phyloP scores from a whole-genome alignment of 176 grass and related monocot species.

The Aegilops longissima region DNA sequence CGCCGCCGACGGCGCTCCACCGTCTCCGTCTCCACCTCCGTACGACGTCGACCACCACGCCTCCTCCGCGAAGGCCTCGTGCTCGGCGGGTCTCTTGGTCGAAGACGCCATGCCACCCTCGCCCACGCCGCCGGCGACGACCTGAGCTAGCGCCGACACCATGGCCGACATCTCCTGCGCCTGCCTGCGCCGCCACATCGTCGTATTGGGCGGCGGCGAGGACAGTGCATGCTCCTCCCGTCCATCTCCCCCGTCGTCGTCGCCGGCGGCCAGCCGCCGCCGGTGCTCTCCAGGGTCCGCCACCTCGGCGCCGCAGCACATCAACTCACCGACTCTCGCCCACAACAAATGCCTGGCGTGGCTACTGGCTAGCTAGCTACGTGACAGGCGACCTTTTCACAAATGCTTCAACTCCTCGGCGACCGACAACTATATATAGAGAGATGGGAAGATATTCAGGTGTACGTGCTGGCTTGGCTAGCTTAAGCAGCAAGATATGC shows the following conservation, averaged over 20 bases:
- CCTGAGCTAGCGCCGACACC: constrained; percentile 62
- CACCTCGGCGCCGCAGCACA: constrained; percentile 56
- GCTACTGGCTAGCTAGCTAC: neutral
- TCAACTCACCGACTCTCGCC: neutral
- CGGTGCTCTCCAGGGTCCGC: constrained; percentile 38
- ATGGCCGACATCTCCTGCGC: constrained; percentile 71
- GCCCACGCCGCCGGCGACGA: constrained; percentile 48
- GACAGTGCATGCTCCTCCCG: neutral
- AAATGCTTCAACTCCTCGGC: neutral
- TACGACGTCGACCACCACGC: constrained; percentile 29
- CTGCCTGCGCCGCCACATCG: constrained; percentile 44
- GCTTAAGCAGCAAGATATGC: neutral
- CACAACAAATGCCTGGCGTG: neutral
- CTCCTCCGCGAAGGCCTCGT: constrained; percentile 19
- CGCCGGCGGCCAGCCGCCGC: neutral
- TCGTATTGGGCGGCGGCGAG: neutral
- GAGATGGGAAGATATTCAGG: neutral
- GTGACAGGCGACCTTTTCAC: constrained; percentile 9
- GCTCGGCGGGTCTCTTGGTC: constrained; percentile 27
- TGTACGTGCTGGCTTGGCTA: neutral
- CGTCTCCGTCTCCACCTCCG: neutral
- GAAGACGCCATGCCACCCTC: neutral
- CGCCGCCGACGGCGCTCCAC: neutral
- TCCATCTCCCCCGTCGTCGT: neutral
- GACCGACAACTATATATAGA: constrained; percentile 19